A percentile compares a stretch with the other conserved stretches of the same genome.
Evolutionary conservation across 306 rosid genomes (phyloP).

Genomic region (Cicer chorassanicum): DNA sequence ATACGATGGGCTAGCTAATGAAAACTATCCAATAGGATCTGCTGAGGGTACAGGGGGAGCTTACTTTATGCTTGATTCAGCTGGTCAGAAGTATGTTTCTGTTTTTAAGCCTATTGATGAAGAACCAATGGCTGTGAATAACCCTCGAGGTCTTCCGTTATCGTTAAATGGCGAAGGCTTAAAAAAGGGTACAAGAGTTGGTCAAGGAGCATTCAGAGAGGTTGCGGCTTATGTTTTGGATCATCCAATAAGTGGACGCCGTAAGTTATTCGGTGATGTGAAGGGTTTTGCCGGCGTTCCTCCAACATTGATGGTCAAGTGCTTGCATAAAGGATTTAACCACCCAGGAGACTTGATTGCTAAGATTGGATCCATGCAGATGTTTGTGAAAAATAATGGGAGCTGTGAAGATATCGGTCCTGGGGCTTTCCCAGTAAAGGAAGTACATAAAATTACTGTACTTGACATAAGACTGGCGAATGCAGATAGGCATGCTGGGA

Average conservation of each 20-base stretch:
- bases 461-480: constrained; percentile 87
- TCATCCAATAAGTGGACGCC: constrained; percentile 68
- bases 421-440: constrained; percentile 72
- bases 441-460: constrained; percentile 84
- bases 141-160: constrained; percentile 79
- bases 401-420: constrained; percentile 94
- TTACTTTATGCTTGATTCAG: constrained; percentile 76
- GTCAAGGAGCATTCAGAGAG: constrained; percentile 92
- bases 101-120: constrained; percentile 93
- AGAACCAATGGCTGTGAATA: constrained; percentile 92
- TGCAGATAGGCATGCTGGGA: constrained; percentile 92
- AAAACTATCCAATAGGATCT: constrained; percentile 70
- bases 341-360: constrained; percentile 60
- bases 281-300: constrained; percentile 90
- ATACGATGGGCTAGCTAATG: constrained; percentile 60
- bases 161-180: constrained; percentile 83
- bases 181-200: constrained; percentile 85
- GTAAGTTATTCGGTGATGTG: constrained; percentile 52
- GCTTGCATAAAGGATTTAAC: constrained; percentile 65
- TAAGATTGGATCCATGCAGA: constrained; percentile 90
- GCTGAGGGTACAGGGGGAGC: constrained; percentile 92
- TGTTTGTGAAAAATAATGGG: constrained; percentile 75
- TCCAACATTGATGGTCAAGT: constrained; percentile 73
- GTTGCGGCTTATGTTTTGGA: constrained; percentile 91
- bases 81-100: constrained; percentile 66